Evolutionary conservation across 2,329 filamentous ascomycete genomes (phyloP).

Genomic region (Zymoseptoria tritici): DNA sequence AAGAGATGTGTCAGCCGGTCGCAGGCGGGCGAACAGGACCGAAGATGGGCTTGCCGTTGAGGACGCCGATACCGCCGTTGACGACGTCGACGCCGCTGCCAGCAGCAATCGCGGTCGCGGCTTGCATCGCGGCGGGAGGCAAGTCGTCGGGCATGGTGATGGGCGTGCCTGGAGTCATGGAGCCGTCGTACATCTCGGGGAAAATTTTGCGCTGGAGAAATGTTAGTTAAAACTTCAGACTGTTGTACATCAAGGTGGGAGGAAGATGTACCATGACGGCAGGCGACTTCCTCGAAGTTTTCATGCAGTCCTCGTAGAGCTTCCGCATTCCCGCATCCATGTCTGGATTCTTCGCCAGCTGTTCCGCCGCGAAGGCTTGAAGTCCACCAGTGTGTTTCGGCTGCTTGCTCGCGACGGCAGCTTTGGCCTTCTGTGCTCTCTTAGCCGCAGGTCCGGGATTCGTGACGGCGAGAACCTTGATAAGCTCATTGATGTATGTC

Average conservation of each 20-base stretch:
- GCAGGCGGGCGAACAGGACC: slow-evolving; percentile 4
- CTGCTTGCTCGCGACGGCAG: not conserved
- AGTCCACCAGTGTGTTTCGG: not conserved
- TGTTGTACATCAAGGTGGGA: too few species aligned
- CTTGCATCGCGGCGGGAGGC: not conserved
- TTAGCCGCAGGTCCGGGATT: not conserved
- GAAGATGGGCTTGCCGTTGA: slow-evolving; percentile 9
- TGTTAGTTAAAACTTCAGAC: not conserved
- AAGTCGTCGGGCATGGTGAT: not conserved
- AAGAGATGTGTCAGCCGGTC: too few species aligned
- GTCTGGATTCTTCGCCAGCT: slow-evolving; percentile 1
- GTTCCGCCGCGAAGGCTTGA: not conserved
- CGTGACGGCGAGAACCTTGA: not conserved
- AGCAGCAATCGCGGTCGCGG: not conserved
- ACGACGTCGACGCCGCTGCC: not conserved
- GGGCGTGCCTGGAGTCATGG: not conserved
- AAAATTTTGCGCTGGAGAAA: not conserved
- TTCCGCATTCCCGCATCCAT: slow-evolving; percentile 1
- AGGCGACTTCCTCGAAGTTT: slow-evolving; percentile 5
- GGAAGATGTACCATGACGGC: slow-evolving; percentile 1
- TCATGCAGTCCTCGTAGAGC: slow-evolving; percentile 1
- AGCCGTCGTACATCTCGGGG: not conserved
- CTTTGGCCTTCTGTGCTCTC: not conserved
- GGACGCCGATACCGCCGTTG: slow-evolving; percentile 3
- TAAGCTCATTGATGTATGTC: slow-evolving; percentile 6